A percentile compares a stretch with the other conserved stretches of the same genome.
phyloP scores from a whole-genome alignment of 495 filamentous ascomycete species.

The Darksidea phi region DNA sequence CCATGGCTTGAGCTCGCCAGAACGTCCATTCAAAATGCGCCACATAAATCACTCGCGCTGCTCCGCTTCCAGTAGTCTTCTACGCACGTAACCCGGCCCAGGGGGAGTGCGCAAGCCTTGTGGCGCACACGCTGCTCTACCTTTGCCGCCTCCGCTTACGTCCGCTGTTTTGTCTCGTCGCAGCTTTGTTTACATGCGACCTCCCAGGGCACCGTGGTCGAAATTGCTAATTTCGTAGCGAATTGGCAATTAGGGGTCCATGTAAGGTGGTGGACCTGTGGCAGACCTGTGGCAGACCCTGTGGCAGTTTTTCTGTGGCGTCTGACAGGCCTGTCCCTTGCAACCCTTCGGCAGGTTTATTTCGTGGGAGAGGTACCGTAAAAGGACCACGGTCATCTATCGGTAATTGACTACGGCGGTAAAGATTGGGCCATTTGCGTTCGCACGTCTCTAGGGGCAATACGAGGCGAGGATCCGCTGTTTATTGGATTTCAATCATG shows the following conservation, averaged over 20 bases:
- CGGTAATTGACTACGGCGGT: constrained; percentile 24
- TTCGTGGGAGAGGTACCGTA: not conserved
- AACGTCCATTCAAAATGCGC: no score
- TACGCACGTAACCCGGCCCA: no score
- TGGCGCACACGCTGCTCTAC: constrained; percentile 20
- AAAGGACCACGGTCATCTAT: constrained; percentile 15
- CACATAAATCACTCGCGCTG: no score
- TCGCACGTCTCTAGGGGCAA: not conserved
- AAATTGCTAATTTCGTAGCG: constrained; percentile 25
- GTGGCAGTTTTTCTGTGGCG: constrained; percentile 13
- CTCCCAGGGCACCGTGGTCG: not conserved
- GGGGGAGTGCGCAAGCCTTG: constrained; percentile 11
- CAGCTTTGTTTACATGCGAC: constrained; percentile 5
- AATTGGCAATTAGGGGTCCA: constrained; percentile 29
- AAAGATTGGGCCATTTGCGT: not conserved
- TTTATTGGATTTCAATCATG: no score
- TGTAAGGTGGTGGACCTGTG: not conserved
- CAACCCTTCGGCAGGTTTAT: not conserved
- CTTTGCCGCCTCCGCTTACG: not conserved
- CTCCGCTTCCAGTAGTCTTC: no score
- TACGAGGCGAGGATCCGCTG: no score
- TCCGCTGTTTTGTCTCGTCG: constrained; percentile 5
- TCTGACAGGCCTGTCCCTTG: constrained; percentile 5
- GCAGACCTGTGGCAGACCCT: not conserved
- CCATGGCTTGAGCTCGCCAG: no score